Evolutionary conservation across 805 yeast species (phyloP).

Genomic region (Teunomyces lycoperdinae): DNA sequence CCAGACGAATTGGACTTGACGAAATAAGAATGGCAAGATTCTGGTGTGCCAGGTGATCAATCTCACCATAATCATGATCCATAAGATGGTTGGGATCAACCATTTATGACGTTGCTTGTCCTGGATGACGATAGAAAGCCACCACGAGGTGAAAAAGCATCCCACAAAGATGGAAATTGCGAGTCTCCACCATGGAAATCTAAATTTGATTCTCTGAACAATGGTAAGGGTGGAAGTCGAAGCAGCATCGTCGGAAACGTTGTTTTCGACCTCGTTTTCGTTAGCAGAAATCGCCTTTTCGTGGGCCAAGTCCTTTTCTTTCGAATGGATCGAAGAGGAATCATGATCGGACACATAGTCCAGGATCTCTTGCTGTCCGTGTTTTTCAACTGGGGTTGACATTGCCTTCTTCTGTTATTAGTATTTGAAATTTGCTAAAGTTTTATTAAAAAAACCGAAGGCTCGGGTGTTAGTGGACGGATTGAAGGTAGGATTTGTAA

Average conservation of each 20-base stretch:
- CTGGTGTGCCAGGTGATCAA: constrained; percentile 50
- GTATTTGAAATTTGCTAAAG: not conserved
- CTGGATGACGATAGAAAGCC: constrained; percentile 55
- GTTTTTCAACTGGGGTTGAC: not conserved
- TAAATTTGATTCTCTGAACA: constrained; percentile 5
- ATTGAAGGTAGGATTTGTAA: constrained; percentile 9
- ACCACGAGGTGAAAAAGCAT: constrained; percentile 30
- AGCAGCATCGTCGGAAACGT: not conserved
- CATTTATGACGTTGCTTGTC: constrained; percentile 47
- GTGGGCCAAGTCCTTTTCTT: not conserved
- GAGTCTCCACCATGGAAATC: constrained; percentile 10
- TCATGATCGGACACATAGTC: not conserved
- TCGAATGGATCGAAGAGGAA: not conserved
- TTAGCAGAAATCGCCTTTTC: not conserved
- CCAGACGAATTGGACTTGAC: constrained; percentile 19
- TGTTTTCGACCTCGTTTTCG: constrained; percentile 1
- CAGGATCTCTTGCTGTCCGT: not conserved
- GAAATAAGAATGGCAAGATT: constrained; percentile 14
- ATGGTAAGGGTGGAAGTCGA: constrained; percentile 3
- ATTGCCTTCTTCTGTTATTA: not conserved
- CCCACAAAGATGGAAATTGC: constrained; percentile 19
- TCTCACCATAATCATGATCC: constrained; percentile 49
- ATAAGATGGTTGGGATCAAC: constrained; percentile 57
- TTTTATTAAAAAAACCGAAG: not conserved
- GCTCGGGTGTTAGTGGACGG: constrained; percentile 7